Conservation (phyloP, 768 basidiomycete genomes). For the Termitomyces sp. region DNA sequence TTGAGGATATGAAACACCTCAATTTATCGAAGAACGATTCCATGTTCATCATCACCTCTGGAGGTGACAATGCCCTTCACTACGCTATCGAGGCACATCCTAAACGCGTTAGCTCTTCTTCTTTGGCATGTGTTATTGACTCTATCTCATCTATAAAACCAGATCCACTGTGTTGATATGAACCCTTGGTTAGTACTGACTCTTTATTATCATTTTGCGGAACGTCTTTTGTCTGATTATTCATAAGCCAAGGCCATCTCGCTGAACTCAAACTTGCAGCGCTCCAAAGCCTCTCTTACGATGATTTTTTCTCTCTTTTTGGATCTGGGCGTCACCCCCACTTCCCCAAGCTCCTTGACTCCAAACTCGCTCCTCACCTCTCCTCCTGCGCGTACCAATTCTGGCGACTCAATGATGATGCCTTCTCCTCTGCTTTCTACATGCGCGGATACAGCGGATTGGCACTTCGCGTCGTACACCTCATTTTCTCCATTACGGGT, state of each 20-base stretch:
- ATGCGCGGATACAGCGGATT: conserved; percentile 61
- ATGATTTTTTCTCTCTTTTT: conserved; percentile 64
- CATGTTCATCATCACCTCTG: conserved; percentile 71
- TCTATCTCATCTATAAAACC: conserved; percentile 5
- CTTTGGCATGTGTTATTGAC: background rate
- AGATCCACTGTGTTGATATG: conserved; percentile 72
- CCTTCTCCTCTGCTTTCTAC: conserved; percentile 58
- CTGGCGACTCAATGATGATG: conserved; percentile 58
- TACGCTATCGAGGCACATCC: conserved; percentile 67
- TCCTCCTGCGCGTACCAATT: conserved; percentile 74
- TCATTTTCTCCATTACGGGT: conserved; percentile 57
- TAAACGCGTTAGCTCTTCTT: conserved; percentile 33
- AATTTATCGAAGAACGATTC: conserved; percentile 55
- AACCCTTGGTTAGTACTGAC: conserved; percentile 46
- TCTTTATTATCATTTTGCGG: conserved; percentile 1
- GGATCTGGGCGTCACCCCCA: conserved; percentile 55
- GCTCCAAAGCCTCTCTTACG: conserved; percentile 47
- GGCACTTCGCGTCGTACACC: conserved; percentile 58
- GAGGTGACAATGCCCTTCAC: conserved; percentile 77
- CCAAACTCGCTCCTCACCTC: conserved; percentile 57
- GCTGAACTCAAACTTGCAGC: conserved; percentile 76
- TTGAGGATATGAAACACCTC: conserved; percentile 64
- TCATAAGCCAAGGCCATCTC: conserved; percentile 62
- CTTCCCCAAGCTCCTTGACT: conserved; percentile 59
- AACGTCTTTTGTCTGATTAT: background rate